Base-by-base conservation (phyloP, 352 stramenopile genomes). In the Phytophthora pluvialis region DNA sequence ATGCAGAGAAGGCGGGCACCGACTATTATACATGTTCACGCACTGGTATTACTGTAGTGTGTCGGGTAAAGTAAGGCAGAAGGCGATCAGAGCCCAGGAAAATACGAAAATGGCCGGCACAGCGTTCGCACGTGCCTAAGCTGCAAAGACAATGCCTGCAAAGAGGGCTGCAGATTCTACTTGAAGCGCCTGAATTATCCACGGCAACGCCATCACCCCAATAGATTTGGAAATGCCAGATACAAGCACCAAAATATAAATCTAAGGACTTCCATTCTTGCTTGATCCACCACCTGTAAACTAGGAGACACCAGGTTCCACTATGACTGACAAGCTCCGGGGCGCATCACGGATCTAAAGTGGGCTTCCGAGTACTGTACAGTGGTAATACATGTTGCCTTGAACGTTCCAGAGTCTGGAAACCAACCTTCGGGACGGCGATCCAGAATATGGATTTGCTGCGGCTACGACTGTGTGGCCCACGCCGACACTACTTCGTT, bases 61-160 rank as follows among this genome's bases (percentile, higher is more conserved):
- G 32, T 28, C 28, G 9, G 46, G 29, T 42, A 53, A 42, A 53
- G 46, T 38, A 53, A 53, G n/a, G 9, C 46, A 40, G 26, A 12
- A 15, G 25, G 44, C 25, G 44, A 38, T 50, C 5, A n/a, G 28
- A 53, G 29, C 29, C 18, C 40, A 42, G 46, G 46, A 53, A 53
- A 15, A 29, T 32, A 32, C 42, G 31, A n/a, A 40, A 21, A 16
- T 32, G 21, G 46, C 46, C 10, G 28, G 5, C 28, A 39, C 12
- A 51, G 45, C 45, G 28, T 38, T 51, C 45, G 29, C 16, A 53
- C 46, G 46, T 53, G 29, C 16, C n/a, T 53, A 28, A 42, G 29
- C 46, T 40, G 29, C 46, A 53, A 53, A 21, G 29, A 53, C 46
- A 53, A 1, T 21, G 21, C 21, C 46, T 40, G 29, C 46, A 53